A percentile compares a stretch with the other conserved stretches of the same genome.
These are phyloP conservation scores for Thermomyces lanuginosus DNA, from an alignment of 2,329 filamentous ascomycete genomes.

Conservation along the genomic window DNA sequence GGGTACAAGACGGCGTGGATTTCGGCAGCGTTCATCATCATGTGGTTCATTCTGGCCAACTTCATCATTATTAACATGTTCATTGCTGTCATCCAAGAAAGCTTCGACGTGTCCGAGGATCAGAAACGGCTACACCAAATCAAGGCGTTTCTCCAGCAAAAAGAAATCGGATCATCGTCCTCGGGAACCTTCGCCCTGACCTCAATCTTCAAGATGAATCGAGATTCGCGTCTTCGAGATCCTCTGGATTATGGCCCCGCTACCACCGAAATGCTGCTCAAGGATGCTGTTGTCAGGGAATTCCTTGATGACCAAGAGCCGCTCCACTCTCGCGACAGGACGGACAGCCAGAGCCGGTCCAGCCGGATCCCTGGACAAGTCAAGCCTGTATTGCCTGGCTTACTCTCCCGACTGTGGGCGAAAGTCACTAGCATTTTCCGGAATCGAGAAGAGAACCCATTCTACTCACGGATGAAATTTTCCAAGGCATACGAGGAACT, in stretches of 20 bases:
- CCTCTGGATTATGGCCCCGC: slow-evolving; percentile 83
- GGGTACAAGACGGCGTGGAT: slow-evolving; percentile 69
- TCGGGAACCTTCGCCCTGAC: slow-evolving; percentile 51
- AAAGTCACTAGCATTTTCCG: slow-evolving; percentile 41
- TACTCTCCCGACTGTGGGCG: slow-evolving; percentile 46
- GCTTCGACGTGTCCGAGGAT: slow-evolving; percentile 96
- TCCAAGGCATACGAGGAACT: slow-evolving; percentile 57
- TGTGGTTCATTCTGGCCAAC: slow-evolving; percentile 91
- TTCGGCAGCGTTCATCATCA: slow-evolving; percentile 72
- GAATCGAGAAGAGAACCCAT: slow-evolving; percentile 74
- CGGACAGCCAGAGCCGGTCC: slow-evolving; percentile 1
- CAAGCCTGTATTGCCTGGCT: slow-evolving; percentile 35
- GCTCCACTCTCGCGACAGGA: slow-evolving; percentile 11
- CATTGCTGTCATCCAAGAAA: slow-evolving; percentile 99
- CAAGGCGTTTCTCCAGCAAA: slow-evolving; percentile 80
- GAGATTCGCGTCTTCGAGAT: slow-evolving; percentile 50
- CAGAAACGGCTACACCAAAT: slow-evolving; percentile 96
- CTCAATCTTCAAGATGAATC: slow-evolving; percentile 44
- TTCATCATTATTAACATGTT: slow-evolving; percentile 99
- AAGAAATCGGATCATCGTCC: slow-evolving; percentile 55
- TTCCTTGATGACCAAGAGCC: slow-evolving; percentile 61
- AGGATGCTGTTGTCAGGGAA: slow-evolving; percentile 86
- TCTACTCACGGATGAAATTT: slow-evolving; percentile 69
- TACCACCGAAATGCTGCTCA: slow-evolving; percentile 88
- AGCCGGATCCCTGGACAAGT: slow-evolving; percentile 1